These are phyloP conservation scores for Aspergillus clavatus DNA, from an alignment of 2,329 filamentous ascomycete genomes.

Conservation along the genomic window DNA sequence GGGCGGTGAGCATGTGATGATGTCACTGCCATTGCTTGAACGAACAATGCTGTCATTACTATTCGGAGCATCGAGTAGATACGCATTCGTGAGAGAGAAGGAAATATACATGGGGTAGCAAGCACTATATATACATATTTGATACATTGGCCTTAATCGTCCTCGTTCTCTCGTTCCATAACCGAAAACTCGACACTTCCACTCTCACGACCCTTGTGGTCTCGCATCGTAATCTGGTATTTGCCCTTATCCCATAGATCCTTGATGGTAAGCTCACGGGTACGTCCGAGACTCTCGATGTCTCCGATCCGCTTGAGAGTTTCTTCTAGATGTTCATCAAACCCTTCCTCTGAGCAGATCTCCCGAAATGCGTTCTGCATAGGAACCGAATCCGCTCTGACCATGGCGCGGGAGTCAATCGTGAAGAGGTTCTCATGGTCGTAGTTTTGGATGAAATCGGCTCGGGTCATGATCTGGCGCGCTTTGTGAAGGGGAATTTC, in stretches of 20 bases:
- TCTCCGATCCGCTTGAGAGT: conserved; percentile 82
- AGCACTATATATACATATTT: conserved; percentile 1
- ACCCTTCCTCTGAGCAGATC: conserved; percentile 71
- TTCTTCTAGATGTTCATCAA: conserved; percentile 73
- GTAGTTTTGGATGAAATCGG: conserved; percentile 88
- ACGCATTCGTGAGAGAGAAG: neutral
- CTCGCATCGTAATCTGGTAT: conserved; percentile 59
- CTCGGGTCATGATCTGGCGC: conserved; percentile 88
- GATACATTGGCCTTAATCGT: conserved; percentile 21
- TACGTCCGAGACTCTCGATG: conserved; percentile 89
- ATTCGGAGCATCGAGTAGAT: neutral
- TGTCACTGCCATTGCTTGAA: conserved; percentile 22
- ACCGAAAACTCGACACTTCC: conserved; percentile 47
- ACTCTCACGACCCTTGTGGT: conserved; percentile 45
- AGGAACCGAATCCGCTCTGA: conserved; percentile 88
- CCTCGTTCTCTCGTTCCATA: conserved; percentile 32
- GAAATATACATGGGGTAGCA: neutral
- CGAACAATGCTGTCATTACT: conserved; percentile 7
- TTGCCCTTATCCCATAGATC: conserved; percentile 81
- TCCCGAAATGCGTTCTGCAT: conserved; percentile 91
- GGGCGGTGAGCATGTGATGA: conserved; percentile 34
- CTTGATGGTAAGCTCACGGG: conserved; percentile 92
- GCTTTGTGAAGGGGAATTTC: conserved; percentile 76
- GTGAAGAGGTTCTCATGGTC: conserved; percentile 94
- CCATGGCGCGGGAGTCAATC: conserved; percentile 80